Base-by-base conservation (phyloP, 164 flowering plant species). In the Platanus orientalis region DNA sequence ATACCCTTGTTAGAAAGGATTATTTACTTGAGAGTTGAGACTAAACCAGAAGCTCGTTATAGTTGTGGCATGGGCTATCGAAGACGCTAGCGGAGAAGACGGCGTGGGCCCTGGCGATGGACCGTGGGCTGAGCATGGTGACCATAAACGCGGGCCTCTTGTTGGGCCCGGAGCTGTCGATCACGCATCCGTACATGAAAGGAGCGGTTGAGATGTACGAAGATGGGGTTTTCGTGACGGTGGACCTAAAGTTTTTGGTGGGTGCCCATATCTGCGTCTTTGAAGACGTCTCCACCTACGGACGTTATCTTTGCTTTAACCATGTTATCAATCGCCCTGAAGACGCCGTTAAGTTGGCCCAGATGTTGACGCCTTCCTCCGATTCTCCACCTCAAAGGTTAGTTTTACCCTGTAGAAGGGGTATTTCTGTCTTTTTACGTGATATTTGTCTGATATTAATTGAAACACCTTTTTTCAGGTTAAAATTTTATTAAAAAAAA, bases 141-240 rank as follows among this genome's bases (percentile, higher is more conserved):
- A 75, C 89, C 1, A 67, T 90, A 23, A 90, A 90, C 28, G 81
- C 71, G 1, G 97, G 97, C 4, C 56, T 90, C 17, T 36, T 86
- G 54, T 62, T 76, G 73, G 54, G 71, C 23, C 79, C 79, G 6
- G 80, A 83, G 21, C 53, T 84, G 1, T 60, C 84, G 30, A 76
- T 80, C 67, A 69, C 69, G 20, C 28, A 78, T 49, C 84, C 97
- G 0, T 90, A 80, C 34, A 49, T 87, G 49, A 86, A 84, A 73
- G 94, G 97, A 1, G 94, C 92, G 27, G 88, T 90, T 36, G 89
- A 90, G 76, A 90, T 90, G 97, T 87, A 79, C 48, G 86, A 86
- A 58, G 84, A 81, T 27, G 97, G 97, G 0, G 83, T 84, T 2
- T 67, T 90, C 19, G 97, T 84, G 26, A 83, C 87, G 9, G 87